Evolutionary conservation across 177 flowering plant genomes (phyloP), one percentile per base, ranked within the genome.

Genomic region (Tripterygium wilfordii): DNA sequence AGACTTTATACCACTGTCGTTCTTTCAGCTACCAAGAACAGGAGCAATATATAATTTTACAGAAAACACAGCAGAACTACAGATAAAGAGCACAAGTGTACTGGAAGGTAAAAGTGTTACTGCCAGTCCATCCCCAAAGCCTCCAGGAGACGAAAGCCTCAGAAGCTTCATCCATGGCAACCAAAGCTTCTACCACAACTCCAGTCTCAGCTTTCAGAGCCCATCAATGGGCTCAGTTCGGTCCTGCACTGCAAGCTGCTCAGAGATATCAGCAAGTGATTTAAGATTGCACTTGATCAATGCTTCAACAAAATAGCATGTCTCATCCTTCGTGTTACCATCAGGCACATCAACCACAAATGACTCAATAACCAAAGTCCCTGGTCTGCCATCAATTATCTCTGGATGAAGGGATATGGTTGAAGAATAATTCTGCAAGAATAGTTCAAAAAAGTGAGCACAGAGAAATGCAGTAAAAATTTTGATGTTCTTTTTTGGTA

Each of bases 271-370:
- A 49, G 75, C 75, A 19, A 75, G 50, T 9, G 77, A 71, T 26
- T 51, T 61, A 15, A 69, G 68, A 28, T 71, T 68, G 56, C 65
- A 65, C 43, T 54, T 54, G 17, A 77, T 48, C 31, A 74, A 54
- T 12, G 77, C 63, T 46, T 77, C 75, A 23, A 57, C 67, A 31
- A 77, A 71, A 20, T 56, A 18, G 36, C 72, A 63, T 3, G 79
- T 74, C 24, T 77, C 82, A 20, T 68, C 75, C 45, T 50, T 55
- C 20, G 61, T 61, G 53, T 66, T 74, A 29, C 71, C 77, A 26
- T 43, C 53, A 2, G 82, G 82, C 29, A 71, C 60, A 51, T 77
- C 79, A 21, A 74, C 82, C 39, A 65, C 69, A 38, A 66, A 77
- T 7, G 75, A 74, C 50, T 77, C 75, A 5, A 64, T 57, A 45